phyloP scores from a whole-genome alignment of 169 alveolate species.

The Plasmodium vinckei region DNA sequence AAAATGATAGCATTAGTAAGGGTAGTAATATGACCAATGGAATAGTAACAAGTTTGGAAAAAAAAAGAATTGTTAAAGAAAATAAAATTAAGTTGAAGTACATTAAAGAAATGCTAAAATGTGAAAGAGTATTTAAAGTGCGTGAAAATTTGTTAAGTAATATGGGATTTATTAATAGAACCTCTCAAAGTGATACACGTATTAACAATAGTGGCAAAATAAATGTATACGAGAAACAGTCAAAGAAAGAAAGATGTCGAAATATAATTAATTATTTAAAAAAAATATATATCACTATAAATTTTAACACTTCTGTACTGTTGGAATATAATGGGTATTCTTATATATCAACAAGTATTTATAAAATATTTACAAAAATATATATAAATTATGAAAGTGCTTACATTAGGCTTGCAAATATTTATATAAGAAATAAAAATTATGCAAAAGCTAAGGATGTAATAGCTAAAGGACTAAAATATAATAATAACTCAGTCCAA shows the following conservation, averaged over 20 bases:
- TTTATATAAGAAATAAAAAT: slow-evolving; percentile 44
- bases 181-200: not conserved
- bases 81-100: not conserved
- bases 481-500: slow-evolving; percentile 23
- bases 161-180: slow-evolving; percentile 14
- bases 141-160: not conserved
- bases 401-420: slow-evolving; percentile 49
- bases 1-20: not conserved
- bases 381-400: slow-evolving; percentile 56
- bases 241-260: slow-evolving; percentile 28
- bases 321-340: slow-evolving; percentile 42
- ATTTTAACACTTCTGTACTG: slow-evolving; percentile 35
- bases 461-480: slow-evolving; percentile 38
- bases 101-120: too few species aligned
- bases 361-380: slow-evolving; percentile 45
- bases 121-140: not conserved
- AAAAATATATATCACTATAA: slow-evolving; percentile 35
- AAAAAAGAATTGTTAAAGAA: not conserved
- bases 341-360: slow-evolving; percentile 19
- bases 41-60: not conserved
- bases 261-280: slow-evolving; percentile 60
- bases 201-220: not conserved
- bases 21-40: not conserved
- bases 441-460: slow-evolving; percentile 41
- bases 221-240: slow-evolving; percentile 18